Base-by-base conservation (phyloP, 257 asterid species). In the Verbena officinalis region DNA sequence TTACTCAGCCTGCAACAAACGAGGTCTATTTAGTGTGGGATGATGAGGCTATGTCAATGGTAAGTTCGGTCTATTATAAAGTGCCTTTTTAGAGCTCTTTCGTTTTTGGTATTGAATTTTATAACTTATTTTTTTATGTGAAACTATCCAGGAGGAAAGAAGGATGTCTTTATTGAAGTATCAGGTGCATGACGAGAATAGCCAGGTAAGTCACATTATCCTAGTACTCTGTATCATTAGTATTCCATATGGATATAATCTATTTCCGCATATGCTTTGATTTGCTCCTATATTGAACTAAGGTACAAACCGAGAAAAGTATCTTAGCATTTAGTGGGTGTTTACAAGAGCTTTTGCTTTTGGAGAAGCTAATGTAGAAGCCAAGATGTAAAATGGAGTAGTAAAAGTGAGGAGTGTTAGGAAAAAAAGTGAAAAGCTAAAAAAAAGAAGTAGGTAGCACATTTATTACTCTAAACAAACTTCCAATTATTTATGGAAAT, bases 141-240 rank as follows among this genome's bases (percentile, higher is more conserved):
- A 15, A 15, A n/a, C 15, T 15, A 11, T 44, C 45, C 67, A 81
- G 90, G 89, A 80, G 82, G 87, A 86, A 86, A 80, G 89, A 81
- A 81, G 90, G 68, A 77, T 79, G 84, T 86, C 88, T 71, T 73
- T 81, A 53, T 73, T 60, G 64, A 84, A 84, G 85, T 84, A 80
- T 84, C 90, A 81, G 85, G 88, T 86, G 75, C 90, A 44, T 44
- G 51, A 44, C 15, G 51, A 44, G 51, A 44, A 44, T 44, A 44
- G 51, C 51, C 51, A 44, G 51, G 51, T 44, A 44, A 44, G 22
- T 44, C 51, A n/a, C 22, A 44, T 1, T 44, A 44, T 21, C 51
- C 51, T 5, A 44, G 0, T 4, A 27, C 33, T 2, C 22, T 4
- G 5, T n/a, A n/a, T n/a, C n/a, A 44, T 5, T 16, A 15, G n/a